Base-by-base conservation (phyloP, 192 early-diverging fungal genomes). In the Coemansia umbellata region DNA sequence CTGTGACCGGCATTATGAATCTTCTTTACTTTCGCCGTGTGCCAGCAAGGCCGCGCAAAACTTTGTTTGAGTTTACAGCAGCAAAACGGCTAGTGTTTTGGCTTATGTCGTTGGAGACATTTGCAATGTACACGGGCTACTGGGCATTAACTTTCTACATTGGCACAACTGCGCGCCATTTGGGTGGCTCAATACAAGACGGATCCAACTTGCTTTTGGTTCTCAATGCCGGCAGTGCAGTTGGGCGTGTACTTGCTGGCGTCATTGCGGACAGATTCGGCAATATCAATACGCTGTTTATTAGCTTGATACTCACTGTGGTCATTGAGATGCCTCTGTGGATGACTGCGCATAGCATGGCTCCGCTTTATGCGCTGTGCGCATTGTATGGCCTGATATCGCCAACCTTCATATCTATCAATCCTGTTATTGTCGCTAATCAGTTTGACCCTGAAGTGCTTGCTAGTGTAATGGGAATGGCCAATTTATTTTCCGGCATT, bases 131-230 rank as follows among this genome's bases (percentile, higher is more conserved):
- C 11, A 52, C 53, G 1, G 69, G 62, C 0, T 82, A 82, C 56
- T 71, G 69, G 69, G 69, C 62, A 32, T 33, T 66, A 22, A 55
- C 58, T 1, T 65, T 73, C 31, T 73, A 73, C 40, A 37, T 73
- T 11, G 63, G 69, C 3, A 57, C 63, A 3, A 49, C 63, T 2
- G 69, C 63, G 24, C 60, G 40, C 10, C 49, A 57, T 14, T 3
- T 67, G 4, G 58, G 58, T 39, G 57, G 58, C 13, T 31, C 57
- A 3, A 1, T 21, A 13, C 58, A 42, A 27, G 58, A 54, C 5
- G 51, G 57, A 8, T 42, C 65, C 15, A 55, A 58, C 21, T 23
- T 63, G 27, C 37, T 69, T 17, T 28, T 68, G 18, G 55, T 74
- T 1, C 37, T 74, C 5, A 74, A 74, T 11, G 71, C 58, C 3